Conservation (phyloP, 1,284 basidiomycete species). For the Sphagnurus paluster region DNA sequence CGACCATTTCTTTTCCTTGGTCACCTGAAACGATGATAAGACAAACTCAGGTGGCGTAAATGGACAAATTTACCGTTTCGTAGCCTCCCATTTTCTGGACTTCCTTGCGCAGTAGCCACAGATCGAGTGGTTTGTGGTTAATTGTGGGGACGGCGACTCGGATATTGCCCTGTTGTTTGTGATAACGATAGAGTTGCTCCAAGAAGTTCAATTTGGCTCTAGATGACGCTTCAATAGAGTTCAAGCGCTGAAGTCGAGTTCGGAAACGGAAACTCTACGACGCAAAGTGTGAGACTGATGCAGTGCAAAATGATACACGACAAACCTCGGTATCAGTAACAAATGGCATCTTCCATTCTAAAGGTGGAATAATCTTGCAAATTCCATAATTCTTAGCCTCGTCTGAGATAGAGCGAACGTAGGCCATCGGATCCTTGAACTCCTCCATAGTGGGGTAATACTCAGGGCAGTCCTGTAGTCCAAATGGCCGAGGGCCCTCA, state of each 20-base stretch:
- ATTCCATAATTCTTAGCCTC: constrained; percentile 84
- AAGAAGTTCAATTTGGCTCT: constrained; percentile 96
- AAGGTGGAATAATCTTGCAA: constrained; percentile 94
- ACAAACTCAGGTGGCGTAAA: constrained; percentile 11
- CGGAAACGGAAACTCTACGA: constrained; percentile 88
- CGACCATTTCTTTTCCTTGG: constrained; percentile 81
- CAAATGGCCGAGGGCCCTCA: constrained; percentile 69
- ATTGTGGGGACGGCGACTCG: constrained; percentile 90
- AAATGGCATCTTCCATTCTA: constrained; percentile 95
- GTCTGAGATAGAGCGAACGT: constrained; percentile 84
- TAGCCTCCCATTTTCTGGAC: constrained; percentile 88
- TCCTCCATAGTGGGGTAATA: constrained; percentile 89
- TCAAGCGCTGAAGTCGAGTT: constrained; percentile 92
- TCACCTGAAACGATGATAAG: constrained; percentile 53
- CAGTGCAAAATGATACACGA: constrained; percentile 25
- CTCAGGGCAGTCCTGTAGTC: constrained; percentile 86
- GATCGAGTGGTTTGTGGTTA: constrained; percentile 88
- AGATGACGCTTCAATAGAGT: constrained; percentile 96
- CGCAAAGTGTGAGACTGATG: constrained; percentile 8
- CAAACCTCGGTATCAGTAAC: constrained; percentile 91
- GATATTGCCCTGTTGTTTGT: constrained; percentile 86
- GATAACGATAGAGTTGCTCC: constrained; percentile 93
- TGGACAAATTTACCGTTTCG: constrained; percentile 60
- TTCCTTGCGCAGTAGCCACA: constrained; percentile 92
- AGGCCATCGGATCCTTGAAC: constrained; percentile 95